These are phyloP conservation scores for Ceriops zippeliana DNA, from an alignment of 345 rosid genomes.

Conservation along the genomic window DNA sequence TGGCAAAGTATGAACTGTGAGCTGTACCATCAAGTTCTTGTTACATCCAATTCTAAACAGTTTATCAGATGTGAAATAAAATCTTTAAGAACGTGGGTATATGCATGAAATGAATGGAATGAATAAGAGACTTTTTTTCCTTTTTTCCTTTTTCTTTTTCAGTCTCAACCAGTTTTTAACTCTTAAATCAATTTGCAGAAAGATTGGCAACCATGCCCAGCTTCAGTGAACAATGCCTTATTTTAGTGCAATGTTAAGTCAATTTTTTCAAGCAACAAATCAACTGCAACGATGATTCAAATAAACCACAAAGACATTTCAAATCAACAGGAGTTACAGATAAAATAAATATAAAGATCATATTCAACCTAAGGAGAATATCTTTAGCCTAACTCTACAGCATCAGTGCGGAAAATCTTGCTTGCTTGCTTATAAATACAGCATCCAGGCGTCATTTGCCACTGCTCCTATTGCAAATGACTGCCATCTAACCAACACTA, in stretches of 20 bases:
- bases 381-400: too few relatives aligned
- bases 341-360: too few relatives aligned
- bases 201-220: neutral
- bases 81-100: neutral
- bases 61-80: neutral
- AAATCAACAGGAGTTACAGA: too few relatives aligned
- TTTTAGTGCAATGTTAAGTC: neutral
- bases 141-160: neutral
- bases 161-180: neutral
- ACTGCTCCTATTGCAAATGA: neutral
- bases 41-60: neutral
- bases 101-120: neutral
- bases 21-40: slow-evolving; percentile 38
- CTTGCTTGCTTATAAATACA: too few relatives aligned
- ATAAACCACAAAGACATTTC: too few relatives aligned
- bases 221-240: neutral
- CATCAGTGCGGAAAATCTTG: too few relatives aligned
- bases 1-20: slow-evolving; percentile 59
- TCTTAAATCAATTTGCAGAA: neutral
- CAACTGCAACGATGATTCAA: too few relatives aligned
- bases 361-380: too few relatives aligned
- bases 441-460: too few relatives aligned
- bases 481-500: too few relatives aligned
- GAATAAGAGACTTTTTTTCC: neutral
- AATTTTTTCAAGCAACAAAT: neutral